Base-by-base conservation (phyloP, 108 stramenopile species). In the Discostella pseudostelligera region DNA sequence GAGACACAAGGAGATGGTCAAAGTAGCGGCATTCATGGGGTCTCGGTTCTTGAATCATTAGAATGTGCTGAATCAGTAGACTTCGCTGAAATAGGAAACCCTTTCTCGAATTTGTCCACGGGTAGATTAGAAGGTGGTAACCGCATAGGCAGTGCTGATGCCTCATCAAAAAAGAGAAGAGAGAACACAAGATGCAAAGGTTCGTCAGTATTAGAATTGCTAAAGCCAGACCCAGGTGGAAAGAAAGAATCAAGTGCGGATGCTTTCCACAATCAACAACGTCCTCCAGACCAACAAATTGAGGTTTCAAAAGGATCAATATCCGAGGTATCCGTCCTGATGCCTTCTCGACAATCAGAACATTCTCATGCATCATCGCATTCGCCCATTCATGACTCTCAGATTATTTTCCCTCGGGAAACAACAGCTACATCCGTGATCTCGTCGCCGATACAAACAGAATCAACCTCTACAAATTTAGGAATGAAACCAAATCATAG, bases 401-500 rank as follows among this genome's bases (percentile, higher is more conserved):
- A n/a, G 42, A 43, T 1, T 43, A 43, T 8, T 43, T 43, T 1
- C n/a, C 42, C 42, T 43, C n/a, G 42, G 42, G 9, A 43, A 8
- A 16, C 9, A 43, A 35, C 55, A 39, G 32, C 25, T 17, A 9
- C 22, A 22, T 8, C 22, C 22, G 13, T 21, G 26, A 35, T 37
- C 37, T 16, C 24, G n/a, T 50, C 54, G 35, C 28, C 42, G 32
- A 47, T 19, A 54, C 59, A 24, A 54, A 25, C 39, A 53, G 35
- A 14, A 43, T 17, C 53, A 35, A 25, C 55, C 0, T 8, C 55
- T 3, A 35, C 19, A 16, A 56, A 56, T 37, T 39, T n/a, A 25
- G 10, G 2, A 6, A 20, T 14, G 46, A 60, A 61, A 29, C 46
- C n/a, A 43, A 76, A 32, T 32, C 40, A 45, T 16, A 67, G 88